A percentile compares a stretch with the other conserved stretches of the same genome.
Conservation (phyloP, 805 yeast species). For the Teunomyces kruisii region DNA sequence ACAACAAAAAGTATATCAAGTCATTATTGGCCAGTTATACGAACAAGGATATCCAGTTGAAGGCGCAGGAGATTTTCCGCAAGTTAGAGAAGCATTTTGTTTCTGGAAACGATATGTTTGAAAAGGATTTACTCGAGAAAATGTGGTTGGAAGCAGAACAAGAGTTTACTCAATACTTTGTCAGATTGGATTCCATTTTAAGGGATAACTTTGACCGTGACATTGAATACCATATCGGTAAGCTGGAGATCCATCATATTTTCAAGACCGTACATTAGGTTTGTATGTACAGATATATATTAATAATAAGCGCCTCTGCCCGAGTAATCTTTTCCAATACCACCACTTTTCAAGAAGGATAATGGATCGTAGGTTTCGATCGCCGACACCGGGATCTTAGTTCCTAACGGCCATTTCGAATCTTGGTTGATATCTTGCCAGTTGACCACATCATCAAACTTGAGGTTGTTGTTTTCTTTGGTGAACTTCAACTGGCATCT, state of each 20-base stretch:
- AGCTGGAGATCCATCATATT: conserved; percentile 56
- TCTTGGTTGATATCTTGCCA: conserved; percentile 37
- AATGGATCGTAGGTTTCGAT: conserved; percentile 26
- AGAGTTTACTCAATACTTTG: conserved; percentile 55
- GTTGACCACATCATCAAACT: conserved; percentile 34
- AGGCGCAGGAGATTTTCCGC: conserved; percentile 54
- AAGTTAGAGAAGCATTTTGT: conserved; percentile 58
- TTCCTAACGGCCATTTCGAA: conserved; percentile 45
- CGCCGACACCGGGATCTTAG: conserved; percentile 32
- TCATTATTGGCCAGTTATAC: conserved; percentile 58
- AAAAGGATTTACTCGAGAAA: conserved; percentile 54
- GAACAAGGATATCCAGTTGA: conserved; percentile 53
- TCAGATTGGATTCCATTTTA: conserved; percentile 54
- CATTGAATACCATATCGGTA: conserved; percentile 48
- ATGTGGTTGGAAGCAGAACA: conserved; percentile 73
- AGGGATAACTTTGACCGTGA: conserved; percentile 54
- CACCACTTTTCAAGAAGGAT: conserved; percentile 1
- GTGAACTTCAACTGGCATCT: conserved; percentile 40
- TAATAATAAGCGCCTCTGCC: conserved; percentile 12
- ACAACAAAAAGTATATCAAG: conserved; percentile 57
- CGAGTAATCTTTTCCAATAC: not conserved
- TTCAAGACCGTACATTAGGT: conserved; percentile 33
- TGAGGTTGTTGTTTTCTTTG: conserved; percentile 41
- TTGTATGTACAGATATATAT: not conserved
- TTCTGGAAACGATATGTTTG: conserved; percentile 41